Evolutionary conservation across 2,329 filamentous ascomycete genomes (phyloP).

Genomic region (Thelonectria rubi): DNA sequence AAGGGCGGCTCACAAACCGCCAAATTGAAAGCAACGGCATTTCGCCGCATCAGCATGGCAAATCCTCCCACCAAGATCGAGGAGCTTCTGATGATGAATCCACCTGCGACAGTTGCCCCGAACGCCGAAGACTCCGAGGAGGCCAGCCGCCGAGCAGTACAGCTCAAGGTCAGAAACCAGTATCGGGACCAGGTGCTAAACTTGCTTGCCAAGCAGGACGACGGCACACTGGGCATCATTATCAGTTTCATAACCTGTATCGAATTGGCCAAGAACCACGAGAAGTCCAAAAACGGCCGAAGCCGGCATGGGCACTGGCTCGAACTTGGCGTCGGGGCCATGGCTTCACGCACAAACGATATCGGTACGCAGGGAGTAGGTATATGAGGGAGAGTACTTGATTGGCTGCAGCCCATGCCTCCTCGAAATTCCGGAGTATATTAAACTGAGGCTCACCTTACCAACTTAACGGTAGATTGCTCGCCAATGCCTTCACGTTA

Average conservation of each 20-base stretch:
- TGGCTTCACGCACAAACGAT: not conserved
- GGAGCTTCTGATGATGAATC: not conserved
- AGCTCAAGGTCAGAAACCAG: too few relatives aligned
- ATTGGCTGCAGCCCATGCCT: constrained; percentile 4
- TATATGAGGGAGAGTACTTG: constrained; percentile 7
- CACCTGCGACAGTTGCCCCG: too few relatives aligned
- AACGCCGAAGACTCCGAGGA: too few relatives aligned
- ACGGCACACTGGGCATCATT: constrained; percentile 3
- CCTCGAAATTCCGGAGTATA: too few relatives aligned
- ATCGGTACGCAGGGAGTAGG: not conserved
- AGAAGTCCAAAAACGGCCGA: not conserved
- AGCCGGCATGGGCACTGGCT: not conserved
- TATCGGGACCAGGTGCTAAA: constrained; percentile 6
- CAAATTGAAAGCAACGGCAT: not conserved
- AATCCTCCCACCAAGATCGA: constrained; percentile 5
- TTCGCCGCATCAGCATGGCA: constrained; percentile 9
- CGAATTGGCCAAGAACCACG: constrained; percentile 1
- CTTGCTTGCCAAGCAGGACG: not conserved
- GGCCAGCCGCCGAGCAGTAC: too few relatives aligned
- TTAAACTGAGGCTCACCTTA: too few relatives aligned
- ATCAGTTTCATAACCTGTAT: constrained; percentile 6
- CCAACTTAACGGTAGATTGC: too few relatives aligned
- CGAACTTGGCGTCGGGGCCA: not conserved
- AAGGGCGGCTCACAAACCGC: not conserved
- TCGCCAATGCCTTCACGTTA: too few relatives aligned